Conservation (phyloP, 2,329 filamentous ascomycete genomes). For the Colletotrichum salicis region DNA sequence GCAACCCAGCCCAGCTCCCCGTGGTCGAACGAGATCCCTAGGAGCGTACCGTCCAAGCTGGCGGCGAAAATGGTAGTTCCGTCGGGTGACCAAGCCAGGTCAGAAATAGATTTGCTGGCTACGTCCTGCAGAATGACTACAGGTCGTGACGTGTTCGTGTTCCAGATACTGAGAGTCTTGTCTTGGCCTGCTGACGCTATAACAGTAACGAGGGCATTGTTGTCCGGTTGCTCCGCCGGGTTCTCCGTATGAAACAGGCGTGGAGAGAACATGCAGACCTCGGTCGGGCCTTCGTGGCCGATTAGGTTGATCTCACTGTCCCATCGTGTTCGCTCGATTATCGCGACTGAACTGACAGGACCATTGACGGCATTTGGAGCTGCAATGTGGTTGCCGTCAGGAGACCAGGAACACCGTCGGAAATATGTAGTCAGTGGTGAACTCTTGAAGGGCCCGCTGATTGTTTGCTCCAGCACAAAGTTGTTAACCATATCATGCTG, state of each 20-base stretch:
- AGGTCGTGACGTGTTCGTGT: slow-evolving; percentile 91
- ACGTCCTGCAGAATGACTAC: slow-evolving; percentile 91
- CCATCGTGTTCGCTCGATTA: slow-evolving; percentile 92
- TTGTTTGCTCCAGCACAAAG: slow-evolving; percentile 93
- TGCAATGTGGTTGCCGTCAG: slow-evolving; percentile 95
- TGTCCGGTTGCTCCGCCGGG: slow-evolving; percentile 63
- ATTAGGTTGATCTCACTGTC: slow-evolving; percentile 97
- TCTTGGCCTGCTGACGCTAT: slow-evolving; percentile 97
- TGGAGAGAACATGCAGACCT: slow-evolving; percentile 97
- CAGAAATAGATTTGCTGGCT: slow-evolving; percentile 90
- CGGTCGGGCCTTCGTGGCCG: slow-evolving; percentile 94
- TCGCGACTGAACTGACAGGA: slow-evolving; percentile 95
- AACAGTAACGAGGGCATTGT: slow-evolving; percentile 78
- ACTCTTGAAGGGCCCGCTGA: slow-evolving; percentile 85
- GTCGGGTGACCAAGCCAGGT: slow-evolving; percentile 93
- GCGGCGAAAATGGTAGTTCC: slow-evolving; percentile 87
- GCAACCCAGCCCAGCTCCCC: slow-evolving; percentile 93
- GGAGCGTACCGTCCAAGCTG: slow-evolving; percentile 88
- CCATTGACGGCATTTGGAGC: slow-evolving; percentile 97
- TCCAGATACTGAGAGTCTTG: slow-evolving; percentile 96
- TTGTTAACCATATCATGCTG: slow-evolving; percentile 97
- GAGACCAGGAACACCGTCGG: slow-evolving; percentile 95
- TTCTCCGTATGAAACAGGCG: slow-evolving; percentile 83
- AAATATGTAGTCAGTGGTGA: slow-evolving; percentile 98
- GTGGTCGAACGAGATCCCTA: slow-evolving; percentile 82